Base-by-base conservation (phyloP, 305 asterid genomes). In the Euphrasia arctica region DNA sequence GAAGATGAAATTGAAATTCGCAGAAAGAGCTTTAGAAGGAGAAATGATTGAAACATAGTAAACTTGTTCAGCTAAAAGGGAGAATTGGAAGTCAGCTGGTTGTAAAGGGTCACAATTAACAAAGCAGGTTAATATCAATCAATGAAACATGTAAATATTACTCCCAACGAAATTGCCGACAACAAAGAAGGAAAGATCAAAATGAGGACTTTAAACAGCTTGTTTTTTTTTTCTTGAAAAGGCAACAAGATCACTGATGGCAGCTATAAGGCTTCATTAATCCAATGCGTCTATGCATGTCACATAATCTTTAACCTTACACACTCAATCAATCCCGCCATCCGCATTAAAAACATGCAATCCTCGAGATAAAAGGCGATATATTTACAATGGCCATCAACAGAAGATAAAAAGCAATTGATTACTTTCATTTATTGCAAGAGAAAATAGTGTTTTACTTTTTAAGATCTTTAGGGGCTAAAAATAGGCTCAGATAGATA, bases 181-280 rank as follows among this genome's bases (percentile, higher is more conserved):
- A 22, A 14, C 50, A 51, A 34, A 54, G 25, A 49, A 13, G 48
- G 50, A 15, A 34, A 13, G 25, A 25, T 41, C 25, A 50, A 54
- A 6, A 6, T 2, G 64, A 51, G n/a, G 42, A 56, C 25, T 25
- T 57, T n/a, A 2, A 41, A 34, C 66, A 50, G 43, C 27, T 52
- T 18, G 22, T n/a, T 18, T 18, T 18, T 18, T 18, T 7, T 25
- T 22, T 42, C 15, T 27, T 28, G 36, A 22, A n/a, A 1, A 10
- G 43, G 42, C 42, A 43, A 15, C 12, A 11, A 31, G 63, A 12
- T 31, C 28, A 32, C 49, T 14, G n/a, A 55, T 8, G 55, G 9
- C 57, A 60, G 42, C 54, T 25, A 25, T 48, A 42, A 67, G 36
- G 58, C 28, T 47, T 60, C 50, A 47, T 61, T 31, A 51, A 52